These are phyloP conservation scores for Xylaria sp. DNA, from an alignment of 2,329 filamentous ascomycete genomes.

Conservation along the genomic window DNA sequence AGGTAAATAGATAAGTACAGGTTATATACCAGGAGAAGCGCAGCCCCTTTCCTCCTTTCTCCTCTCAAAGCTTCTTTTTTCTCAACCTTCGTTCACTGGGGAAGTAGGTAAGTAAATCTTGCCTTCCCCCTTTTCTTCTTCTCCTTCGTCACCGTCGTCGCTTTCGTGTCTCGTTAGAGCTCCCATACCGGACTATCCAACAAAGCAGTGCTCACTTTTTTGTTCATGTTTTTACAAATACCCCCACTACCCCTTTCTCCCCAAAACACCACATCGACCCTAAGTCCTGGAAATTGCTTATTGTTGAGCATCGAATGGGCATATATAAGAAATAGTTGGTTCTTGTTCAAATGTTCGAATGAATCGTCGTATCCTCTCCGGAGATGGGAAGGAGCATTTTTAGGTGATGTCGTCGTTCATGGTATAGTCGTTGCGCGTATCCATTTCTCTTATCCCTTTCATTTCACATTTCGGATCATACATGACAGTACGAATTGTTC, in stretches of 20 bases:
- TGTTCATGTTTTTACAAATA: background rate
- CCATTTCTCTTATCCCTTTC: background rate
- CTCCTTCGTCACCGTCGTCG: too few species aligned
- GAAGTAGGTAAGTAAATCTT: background rate
- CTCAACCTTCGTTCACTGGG: background rate
- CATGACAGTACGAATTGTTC: too few species aligned
- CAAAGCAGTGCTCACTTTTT: background rate
- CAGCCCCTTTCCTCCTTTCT: background rate
- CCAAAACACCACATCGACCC: too few species aligned
- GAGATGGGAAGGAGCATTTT: background rate
- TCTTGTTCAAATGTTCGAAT: background rate
- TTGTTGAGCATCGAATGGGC: background rate
- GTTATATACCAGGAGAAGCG: background rate
- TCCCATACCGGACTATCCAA: background rate
- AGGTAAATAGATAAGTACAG: background rate
- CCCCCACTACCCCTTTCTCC: background rate
- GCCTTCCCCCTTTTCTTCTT: too few species aligned
- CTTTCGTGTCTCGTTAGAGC: background rate
- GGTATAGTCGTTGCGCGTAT: background rate
- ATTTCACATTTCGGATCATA: too few species aligned
- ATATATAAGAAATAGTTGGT: background rate
- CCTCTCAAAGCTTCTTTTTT: background rate
- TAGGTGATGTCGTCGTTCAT: background rate
- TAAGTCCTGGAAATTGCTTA: background rate
- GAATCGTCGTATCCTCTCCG: background rate